Base-by-base conservation (phyloP, 1,284 basidiomycete species). In the Irpex rosettiformis region DNA sequence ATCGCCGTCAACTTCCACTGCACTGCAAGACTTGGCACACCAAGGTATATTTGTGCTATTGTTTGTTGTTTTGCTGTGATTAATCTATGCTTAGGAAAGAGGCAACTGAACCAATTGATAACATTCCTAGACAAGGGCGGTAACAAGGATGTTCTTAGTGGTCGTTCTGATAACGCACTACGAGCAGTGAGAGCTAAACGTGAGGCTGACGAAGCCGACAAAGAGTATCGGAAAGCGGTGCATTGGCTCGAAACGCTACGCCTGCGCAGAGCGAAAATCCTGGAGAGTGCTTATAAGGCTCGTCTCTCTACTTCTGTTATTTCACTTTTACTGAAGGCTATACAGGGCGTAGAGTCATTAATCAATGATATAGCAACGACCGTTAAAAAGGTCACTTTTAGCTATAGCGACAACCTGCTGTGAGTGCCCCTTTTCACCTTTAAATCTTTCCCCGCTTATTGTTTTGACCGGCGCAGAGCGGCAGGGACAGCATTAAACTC, bases 241-340 rank as follows among this genome's bases (percentile, higher is more conserved):
- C 92, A 98, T 72, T 94, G 94, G 84, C 77, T 96, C 24, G 96
- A 99, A 76, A 98, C 96, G 0, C 79, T 98, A 22, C 79, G 95
- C 25, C 76, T 97, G 29, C 82, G 91, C 43, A 80, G 91, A 61
- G 85, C 87, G 18, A 95, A 94, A 75, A 91, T 89, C 40, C 75
- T 96, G 43, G 86, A 91, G 65, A 87, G 88, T 37, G 94, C 91
- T 3, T 90, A 90, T 65, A 89, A 85, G 65, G 90, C 84, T 52
- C 60, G 75, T 68, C 11, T 37, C 11, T 37, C 33, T 3, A 16
- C 28, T 52, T 7, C 1, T 45, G 22, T 21, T 47, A 13, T 37
- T 4, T 18, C 30, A 10, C 2, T 7, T 16, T 29, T 42, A 49
- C 21, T 28, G 11, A 24, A 24, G 10, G 4, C 55, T 48, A 3